A percentile compares a stretch with the other conserved stretches of the same genome.
Evolutionary conservation across 1,284 basidiomycete species (phyloP).

Genomic region (Mrakiaceae sp.): DNA sequence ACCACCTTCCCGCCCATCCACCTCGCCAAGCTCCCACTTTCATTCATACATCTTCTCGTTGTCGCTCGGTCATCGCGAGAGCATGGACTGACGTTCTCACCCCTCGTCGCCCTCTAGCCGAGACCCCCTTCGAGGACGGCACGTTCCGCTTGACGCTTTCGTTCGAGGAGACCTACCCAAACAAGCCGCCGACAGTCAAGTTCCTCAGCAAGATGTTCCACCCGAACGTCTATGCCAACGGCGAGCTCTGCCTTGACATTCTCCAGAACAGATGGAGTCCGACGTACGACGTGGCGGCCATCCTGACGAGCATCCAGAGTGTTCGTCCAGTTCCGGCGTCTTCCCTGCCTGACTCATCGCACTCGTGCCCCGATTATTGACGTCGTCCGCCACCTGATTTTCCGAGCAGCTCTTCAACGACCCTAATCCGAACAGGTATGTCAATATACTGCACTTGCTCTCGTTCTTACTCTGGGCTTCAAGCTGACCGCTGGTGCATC

Average conservation of each 20-base stretch:
- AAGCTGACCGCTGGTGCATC: not conserved
- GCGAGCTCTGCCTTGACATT: slow-evolving; percentile 95
- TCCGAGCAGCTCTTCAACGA: slow-evolving; percentile 60
- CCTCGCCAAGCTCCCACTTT: slow-evolving; percentile 4
- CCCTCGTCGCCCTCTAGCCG: slow-evolving; percentile 45
- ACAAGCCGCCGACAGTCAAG: slow-evolving; percentile 93
- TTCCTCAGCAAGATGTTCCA: slow-evolving; percentile 98
- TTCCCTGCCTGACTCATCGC: too few species aligned
- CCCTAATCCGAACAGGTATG: slow-evolving; percentile 78
- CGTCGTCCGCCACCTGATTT: too few species aligned
- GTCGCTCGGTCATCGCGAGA: too few species aligned
- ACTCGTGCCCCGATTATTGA: too few species aligned
- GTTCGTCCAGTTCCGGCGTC: too few species aligned
- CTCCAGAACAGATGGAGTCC: slow-evolving; percentile 97
- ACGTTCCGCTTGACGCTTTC: slow-evolving; percentile 93
- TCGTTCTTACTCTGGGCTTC: not conserved
- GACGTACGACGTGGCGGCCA: slow-evolving; percentile 96
- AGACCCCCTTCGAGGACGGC: slow-evolving; percentile 97
- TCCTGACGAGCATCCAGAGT: slow-evolving; percentile 90
- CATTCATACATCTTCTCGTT: slow-evolving; percentile 16
- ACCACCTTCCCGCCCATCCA: slow-evolving; percentile 6
- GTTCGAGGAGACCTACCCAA: slow-evolving; percentile 96
- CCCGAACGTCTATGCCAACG: slow-evolving; percentile 96
- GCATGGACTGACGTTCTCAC: not conserved
- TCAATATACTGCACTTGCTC: slow-evolving; percentile 5